Percentiles rank a stretch among this genome's conserved stretches.
phyloP scores from a whole-genome alignment of 169 alveolate genomes.

The Eimeria sp. region DNA sequence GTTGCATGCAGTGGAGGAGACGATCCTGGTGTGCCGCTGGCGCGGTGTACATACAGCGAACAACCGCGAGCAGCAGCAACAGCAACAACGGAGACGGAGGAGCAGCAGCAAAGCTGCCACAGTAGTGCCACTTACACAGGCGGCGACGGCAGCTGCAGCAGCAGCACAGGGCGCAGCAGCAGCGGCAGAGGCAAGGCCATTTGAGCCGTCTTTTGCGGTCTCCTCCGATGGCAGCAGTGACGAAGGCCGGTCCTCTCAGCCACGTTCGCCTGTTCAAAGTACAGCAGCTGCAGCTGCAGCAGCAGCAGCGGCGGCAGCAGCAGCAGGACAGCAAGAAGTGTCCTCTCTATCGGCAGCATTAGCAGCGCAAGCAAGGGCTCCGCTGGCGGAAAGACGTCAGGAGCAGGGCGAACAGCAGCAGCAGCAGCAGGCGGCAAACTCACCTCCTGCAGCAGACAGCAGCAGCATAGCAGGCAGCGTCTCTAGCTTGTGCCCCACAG shows the following conservation, averaged over 20 bases:
- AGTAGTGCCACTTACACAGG: not conserved
- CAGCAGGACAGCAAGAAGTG: constrained; percentile 24
- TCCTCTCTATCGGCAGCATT: not conserved
- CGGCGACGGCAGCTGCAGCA: not conserved
- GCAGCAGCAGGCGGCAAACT: constrained; percentile 38
- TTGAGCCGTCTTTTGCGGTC: constrained; percentile 40
- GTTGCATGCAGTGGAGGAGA: constrained; percentile 69
- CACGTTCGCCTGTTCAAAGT: not conserved
- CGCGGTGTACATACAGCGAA: constrained; percentile 27
- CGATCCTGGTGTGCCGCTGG: constrained; percentile 55
- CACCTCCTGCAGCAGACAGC: constrained; percentile 24
- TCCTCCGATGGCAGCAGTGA: constrained; percentile 71
- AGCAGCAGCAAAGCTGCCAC: constrained; percentile 21
- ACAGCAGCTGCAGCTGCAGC: not conserved
- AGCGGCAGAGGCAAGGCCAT: constrained; percentile 44
- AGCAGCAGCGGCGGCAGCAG: constrained; percentile 42
- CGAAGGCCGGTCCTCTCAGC: constrained; percentile 31
- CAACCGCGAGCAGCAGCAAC: constrained; percentile 15
- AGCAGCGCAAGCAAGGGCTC: not conserved
- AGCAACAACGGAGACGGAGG: not conserved
- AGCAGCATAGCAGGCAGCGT: constrained; percentile 37
- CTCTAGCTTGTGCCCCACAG: constrained; percentile 2
- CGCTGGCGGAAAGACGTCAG: constrained; percentile 1
- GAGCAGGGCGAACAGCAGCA: constrained; percentile 48
- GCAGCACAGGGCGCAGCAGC: constrained; percentile 43